Conservation (phyloP, 139 green algal species). For the Chlamydomonas asymmetrica region DNA sequence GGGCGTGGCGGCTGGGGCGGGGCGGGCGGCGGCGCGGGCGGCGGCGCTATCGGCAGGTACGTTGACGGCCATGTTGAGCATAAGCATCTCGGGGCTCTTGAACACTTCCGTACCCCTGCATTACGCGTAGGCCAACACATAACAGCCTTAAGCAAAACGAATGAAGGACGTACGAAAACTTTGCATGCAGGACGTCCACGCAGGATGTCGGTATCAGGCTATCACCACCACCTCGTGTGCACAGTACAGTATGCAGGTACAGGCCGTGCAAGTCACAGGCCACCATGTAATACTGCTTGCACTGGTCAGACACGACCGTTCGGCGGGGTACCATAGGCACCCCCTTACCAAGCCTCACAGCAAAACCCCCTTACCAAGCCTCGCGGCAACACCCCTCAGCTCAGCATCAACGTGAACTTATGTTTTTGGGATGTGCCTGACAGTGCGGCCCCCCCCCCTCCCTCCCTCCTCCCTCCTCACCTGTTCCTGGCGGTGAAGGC, state of each 20-base stretch:
- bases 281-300: not conserved
- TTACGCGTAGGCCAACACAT: not conserved
- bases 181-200: too few relatives aligned
- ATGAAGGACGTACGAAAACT: too few relatives aligned
- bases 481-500: conserved; percentile 48
- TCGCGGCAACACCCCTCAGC: too few relatives aligned
- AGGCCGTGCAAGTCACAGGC: not conserved
- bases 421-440: conserved; percentile 37
- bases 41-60: not conserved
- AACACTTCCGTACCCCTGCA: conserved; percentile 77
- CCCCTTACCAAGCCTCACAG: too few relatives aligned
- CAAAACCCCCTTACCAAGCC: too few relatives aligned
- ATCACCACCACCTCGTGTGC: too few relatives aligned
- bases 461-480: not conserved
- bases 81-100: conserved; percentile 87
- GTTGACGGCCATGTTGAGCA: conserved; percentile 42
- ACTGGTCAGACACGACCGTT: not conserved
- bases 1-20: not conserved
- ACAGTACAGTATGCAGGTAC: too few relatives aligned
- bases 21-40: not conserved
- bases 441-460: conserved; percentile 12
- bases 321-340: too few relatives aligned
- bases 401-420: too few relatives aligned
- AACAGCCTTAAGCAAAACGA: too few relatives aligned
- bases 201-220: too few relatives aligned